Base-by-base conservation (phyloP, 2,329 filamentous ascomycete species). In the Aureobasidium mangrovei region DNA sequence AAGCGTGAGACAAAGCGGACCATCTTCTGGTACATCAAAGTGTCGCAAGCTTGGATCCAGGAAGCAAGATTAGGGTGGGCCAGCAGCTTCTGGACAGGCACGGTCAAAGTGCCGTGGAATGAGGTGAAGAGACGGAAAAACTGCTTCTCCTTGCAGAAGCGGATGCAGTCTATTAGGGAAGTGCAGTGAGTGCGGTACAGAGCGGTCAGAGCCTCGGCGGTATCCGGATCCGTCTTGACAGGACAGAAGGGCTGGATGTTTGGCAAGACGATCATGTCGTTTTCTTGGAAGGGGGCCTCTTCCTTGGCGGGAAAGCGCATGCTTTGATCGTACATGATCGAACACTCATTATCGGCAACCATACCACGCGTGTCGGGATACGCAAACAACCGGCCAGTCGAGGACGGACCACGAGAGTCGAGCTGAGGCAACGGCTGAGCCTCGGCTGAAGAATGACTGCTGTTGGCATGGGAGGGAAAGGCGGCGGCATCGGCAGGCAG, bases 31-130 rank as follows among this genome's bases (percentile, higher is more conserved):
- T 98, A 98, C 73, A 96, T 87, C 33, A 91, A 79, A 72, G 93
- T 94, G 68, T 98, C 93, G 67, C 89, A 95, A 67, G 95, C 86
- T 66, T 93, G 88, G 58, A 98, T 94, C 93, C 93, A 98, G 1
- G 86, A 80, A 2, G 90, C 88, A 54, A 97, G 75, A 54, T 83
- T 84, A 2, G 86, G 83, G 64, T 95, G 83, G 10, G 84, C 83
- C 63, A 98, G 86, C 2, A 98, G 74, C 69, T 94, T 96, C 69
- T 96, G 90, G 3, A 97, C 91, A 4, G 93, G 93, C 70, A 96
- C 94, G 0, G 93, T 98, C 63, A 98, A 80, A 2, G 91, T 97
- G 54, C 93, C 93, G 64, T 95, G 89, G 68, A 98, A 97, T 1
- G 91, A 93, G 4, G 87, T 91, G 67, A 94, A 95, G 12, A 96